Conservation (phyloP, 2,329 filamentous ascomycete species). For the Pseudocercospora musae region DNA sequence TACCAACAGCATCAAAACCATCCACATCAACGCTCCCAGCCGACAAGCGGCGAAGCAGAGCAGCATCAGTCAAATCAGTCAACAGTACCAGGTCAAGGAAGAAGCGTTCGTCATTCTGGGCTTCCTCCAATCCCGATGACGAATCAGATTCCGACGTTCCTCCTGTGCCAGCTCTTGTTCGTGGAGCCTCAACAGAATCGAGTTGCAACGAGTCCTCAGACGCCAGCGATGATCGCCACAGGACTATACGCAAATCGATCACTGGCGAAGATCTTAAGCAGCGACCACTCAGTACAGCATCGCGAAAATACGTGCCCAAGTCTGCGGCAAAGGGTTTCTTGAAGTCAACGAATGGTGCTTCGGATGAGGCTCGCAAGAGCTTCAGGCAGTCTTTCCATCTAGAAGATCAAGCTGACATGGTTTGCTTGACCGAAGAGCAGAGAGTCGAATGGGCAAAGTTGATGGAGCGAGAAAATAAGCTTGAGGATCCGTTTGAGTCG, state of each 20-base stretch:
- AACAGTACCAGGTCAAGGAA: constrained; percentile 15
- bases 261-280: not conserved
- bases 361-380: constrained; percentile 18
- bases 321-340: constrained; percentile 28
- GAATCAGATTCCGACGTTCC: constrained; percentile 23
- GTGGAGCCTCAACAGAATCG: constrained; percentile 15
- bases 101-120: constrained; percentile 22
- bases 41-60: constrained; percentile 15
- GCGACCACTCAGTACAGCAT: constrained; percentile 22
- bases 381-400: constrained; percentile 21
- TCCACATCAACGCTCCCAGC: constrained; percentile 17
- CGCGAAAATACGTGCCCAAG: constrained; percentile 24
- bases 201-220: constrained; percentile 10
- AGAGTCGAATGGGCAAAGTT: constrained; percentile 29
- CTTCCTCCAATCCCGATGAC: constrained; percentile 25
- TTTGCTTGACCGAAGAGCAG: constrained; percentile 30
- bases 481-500: constrained; percentile 14
- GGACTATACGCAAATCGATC: not conserved
- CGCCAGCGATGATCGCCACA: not conserved
- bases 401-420: constrained; percentile 22
- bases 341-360: constrained; percentile 23
- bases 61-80: constrained; percentile 12
- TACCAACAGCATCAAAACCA: constrained; percentile 7
- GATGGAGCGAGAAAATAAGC: constrained; percentile 15
- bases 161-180: constrained; percentile 21